Conservation (phyloP, 2,329 filamentous ascomycete species). For the Westerdykella sp. region DNA sequence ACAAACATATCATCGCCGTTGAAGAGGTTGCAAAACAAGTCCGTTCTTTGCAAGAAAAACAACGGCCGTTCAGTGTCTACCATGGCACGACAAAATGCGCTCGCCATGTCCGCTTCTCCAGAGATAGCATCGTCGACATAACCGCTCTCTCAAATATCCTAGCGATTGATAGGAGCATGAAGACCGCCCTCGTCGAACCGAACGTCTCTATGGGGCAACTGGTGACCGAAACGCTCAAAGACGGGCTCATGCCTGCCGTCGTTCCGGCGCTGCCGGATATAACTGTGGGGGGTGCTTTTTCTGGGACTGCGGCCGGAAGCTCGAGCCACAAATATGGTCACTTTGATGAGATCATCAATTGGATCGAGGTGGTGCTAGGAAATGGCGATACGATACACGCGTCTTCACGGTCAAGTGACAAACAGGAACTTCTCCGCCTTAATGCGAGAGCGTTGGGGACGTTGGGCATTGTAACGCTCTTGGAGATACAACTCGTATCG, state of each 20-base stretch:
- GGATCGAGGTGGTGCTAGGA: slow-evolving; percentile 55
- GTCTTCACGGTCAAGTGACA: slow-evolving; percentile 35
- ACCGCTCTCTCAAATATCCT: neutral
- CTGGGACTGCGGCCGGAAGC: slow-evolving; percentile 59
- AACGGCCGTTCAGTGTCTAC: neutral
- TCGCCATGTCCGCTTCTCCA: neutral
- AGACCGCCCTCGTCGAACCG: slow-evolving; percentile 39
- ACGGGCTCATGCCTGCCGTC: slow-evolving; percentile 48
- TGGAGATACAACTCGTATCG: slow-evolving; percentile 50
- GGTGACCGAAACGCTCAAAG: slow-evolving; percentile 47
- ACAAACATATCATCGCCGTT: neutral
- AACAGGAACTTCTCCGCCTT: slow-evolving; percentile 50
- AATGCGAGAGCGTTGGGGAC: slow-evolving; percentile 53
- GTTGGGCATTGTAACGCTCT: slow-evolving; percentile 51
- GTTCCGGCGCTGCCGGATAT: slow-evolving; percentile 63
- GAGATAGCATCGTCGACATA: neutral
- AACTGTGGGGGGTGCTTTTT: slow-evolving; percentile 57
- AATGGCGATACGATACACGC: slow-evolving; percentile 48
- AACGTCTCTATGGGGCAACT: slow-evolving; percentile 60
- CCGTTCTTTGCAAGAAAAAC: neutral
- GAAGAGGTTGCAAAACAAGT: neutral
- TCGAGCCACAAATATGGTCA: slow-evolving; percentile 58
- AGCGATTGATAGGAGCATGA: neutral
- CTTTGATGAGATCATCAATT: slow-evolving; percentile 56
- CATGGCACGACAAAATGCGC: neutral